A percentile compares a stretch with the other conserved stretches of the same genome.
phyloP scores from a whole-genome alignment of 1,284 basidiomycete species.

The Flammula alnicola region DNA sequence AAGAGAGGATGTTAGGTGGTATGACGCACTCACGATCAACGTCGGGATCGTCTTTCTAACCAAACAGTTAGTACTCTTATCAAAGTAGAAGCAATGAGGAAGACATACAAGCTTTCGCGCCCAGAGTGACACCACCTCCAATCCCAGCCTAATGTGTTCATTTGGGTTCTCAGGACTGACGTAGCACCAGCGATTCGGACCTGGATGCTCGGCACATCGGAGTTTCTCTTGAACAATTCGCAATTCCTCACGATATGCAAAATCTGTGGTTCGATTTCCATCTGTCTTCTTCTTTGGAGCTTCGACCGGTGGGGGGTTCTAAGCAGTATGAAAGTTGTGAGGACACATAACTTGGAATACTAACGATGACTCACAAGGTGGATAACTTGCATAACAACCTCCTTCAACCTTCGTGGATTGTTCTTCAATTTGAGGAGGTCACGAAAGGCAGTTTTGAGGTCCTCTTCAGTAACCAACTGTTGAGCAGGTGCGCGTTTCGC shows the following conservation, averaged over 20 bases:
- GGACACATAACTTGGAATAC: not conserved
- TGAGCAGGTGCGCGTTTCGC: not conserved
- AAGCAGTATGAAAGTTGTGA: not conserved
- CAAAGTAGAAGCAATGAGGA: not conserved
- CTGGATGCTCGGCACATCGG: slow-evolving; percentile 14
- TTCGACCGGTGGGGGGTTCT: slow-evolving; percentile 2
- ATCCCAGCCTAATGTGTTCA: slow-evolving; percentile 6
- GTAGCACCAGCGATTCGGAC: slow-evolving; percentile 18
- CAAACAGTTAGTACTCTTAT: not conserved
- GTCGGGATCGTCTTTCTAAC: not conserved
- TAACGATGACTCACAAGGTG: not conserved
- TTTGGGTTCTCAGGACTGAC: slow-evolving; percentile 10
- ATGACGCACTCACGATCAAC: slow-evolving; percentile 8
- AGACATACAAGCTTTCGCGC: slow-evolving; percentile 15
- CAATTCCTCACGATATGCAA: not conserved
- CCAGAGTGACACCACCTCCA: slow-evolving; percentile 13
- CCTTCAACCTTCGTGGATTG: not conserved
- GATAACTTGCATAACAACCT: not conserved
- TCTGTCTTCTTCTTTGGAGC: slow-evolving; percentile 7
- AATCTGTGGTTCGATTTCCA: not conserved
- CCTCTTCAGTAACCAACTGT: not conserved
- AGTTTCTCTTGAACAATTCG: slow-evolving; percentile 11
- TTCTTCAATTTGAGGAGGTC: too few relatives aligned
- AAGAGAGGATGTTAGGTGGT: slow-evolving; percentile 6
- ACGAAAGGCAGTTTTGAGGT: not conserved